Evolutionary conservation across 176 grass and related monocot genomes (phyloP), one percentile per base, ranked within the genome.

Genomic region (Eragrostis nindensis): DNA sequence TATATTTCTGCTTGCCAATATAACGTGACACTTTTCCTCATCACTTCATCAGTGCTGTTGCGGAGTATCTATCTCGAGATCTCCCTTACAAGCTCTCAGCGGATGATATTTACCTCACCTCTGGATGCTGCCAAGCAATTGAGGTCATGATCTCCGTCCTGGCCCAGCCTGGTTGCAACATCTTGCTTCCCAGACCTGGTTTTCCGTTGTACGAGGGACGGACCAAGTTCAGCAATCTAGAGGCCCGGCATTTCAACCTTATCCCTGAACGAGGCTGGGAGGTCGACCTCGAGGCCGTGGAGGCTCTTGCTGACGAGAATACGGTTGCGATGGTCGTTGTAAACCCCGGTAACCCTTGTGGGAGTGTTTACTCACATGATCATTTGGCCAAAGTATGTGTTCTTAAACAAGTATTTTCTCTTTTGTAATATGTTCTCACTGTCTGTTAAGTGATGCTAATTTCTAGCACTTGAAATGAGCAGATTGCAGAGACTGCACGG

Each of bases 301-400:
- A 89, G 52, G 77, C 80, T 44, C 83, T 92, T 12, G 92, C 87
- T 24, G 94, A 97, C 66, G 85, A 92, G 29, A 97, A 92, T 36
- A 97, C 94, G 0, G 85, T 78, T 2, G 94, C 94, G 0, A 94
- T 97, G 57, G 85, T 97, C 42, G 18, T 94, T 2, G 57, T 94
- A 57, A 94, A 97, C 42, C 94, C 94, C 69, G 85, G 84, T 60
- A 94, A 97, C 68, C 94, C 94, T 45, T 92, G 89, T 69, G 94
- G 94, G 49, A 94, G 86, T 81, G 94, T 97, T 19, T 88, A 94
- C 49, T 89, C 82, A 21, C 46, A 80, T 71, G 62, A 94, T 49
- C 89, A 97, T 83, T 77, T 94, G 70, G 87, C 87, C 29, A 70
- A 91, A 75, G 94, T 54, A 63, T 21, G 47, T 39, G 3, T 75